Conservation (phyloP, 805 yeast genomes). For the Pichia rugopelliculosa region DNA sequence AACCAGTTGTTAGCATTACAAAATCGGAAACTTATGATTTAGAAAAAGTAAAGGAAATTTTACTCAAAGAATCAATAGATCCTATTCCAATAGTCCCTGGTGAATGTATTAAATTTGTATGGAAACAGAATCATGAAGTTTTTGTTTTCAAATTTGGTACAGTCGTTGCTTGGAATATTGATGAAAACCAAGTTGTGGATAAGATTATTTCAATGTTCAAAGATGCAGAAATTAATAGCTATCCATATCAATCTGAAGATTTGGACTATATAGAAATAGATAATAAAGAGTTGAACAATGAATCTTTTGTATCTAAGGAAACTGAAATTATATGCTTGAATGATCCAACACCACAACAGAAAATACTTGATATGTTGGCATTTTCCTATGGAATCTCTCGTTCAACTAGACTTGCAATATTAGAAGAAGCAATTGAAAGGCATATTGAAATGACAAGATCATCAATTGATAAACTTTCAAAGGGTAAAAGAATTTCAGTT, state of each 20-base stretch:
- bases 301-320: conserved; percentile 29
- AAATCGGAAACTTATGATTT: conserved; percentile 68
- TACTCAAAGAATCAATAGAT: conserved; percentile 31
- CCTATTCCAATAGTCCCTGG: conserved; percentile 32
- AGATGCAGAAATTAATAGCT: conserved; percentile 40
- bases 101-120: conserved; percentile 56
- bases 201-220: conserved; percentile 47
- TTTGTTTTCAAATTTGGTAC: conserved; percentile 73
- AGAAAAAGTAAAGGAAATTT: conserved; percentile 32
- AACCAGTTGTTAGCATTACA: conserved; percentile 61
- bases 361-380: conserved; percentile 72
- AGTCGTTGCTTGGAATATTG: conserved; percentile 75
- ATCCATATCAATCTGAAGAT: conserved; percentile 69
- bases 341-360: conserved; percentile 37
- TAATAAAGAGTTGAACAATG: conserved; percentile 17
- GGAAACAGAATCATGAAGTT: conserved; percentile 25
- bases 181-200: conserved; percentile 43
- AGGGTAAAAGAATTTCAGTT: conserved; percentile 47
- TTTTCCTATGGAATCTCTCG: conserved; percentile 83
- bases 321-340: conserved; percentile 70
- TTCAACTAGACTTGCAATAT: conserved; percentile 75
- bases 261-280: conserved; percentile 54
- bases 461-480: conserved; percentile 59
- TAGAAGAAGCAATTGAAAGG: conserved; percentile 66
- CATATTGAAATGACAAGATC: conserved; percentile 56